These are phyloP conservation scores for Ottelia alismoides DNA, from an alignment of 106 monocot genomes.

Conservation along the genomic window DNA sequence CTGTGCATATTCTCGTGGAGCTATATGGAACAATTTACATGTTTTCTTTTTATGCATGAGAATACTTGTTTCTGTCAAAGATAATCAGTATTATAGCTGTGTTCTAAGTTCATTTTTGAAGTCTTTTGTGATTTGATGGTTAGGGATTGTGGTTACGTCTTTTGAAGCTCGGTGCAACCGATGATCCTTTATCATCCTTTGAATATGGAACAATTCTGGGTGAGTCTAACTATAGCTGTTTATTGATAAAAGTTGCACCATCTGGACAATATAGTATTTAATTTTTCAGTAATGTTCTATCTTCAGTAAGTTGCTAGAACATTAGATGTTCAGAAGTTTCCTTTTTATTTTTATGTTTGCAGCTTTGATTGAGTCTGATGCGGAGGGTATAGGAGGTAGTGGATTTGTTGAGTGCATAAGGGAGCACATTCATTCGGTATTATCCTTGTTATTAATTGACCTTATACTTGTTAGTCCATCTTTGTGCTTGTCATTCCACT, in stretches of 20 bases:
- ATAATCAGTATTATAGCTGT: no score
- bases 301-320: background rate
- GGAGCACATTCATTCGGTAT: slow-evolving; percentile 96
- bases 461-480: background rate
- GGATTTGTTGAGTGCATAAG: slow-evolving; percentile 99
- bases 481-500: background rate
- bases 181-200: slow-evolving; percentile 99
- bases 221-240: no score
- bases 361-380: slow-evolving; percentile 98
- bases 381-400: slow-evolving; percentile 98
- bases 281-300: background rate
- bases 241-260: no score
- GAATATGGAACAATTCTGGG: slow-evolving; percentile 99
- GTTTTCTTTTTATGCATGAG: no score
- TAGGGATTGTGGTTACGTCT: slow-evolving; percentile 96
- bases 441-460: no score
- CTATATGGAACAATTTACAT: no score
- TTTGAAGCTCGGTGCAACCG: slow-evolving; percentile 91
- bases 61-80: no score
- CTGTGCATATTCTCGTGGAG: no score
- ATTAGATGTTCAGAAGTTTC: no score
- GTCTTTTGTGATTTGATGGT: no score
- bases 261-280: background rate
- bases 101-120: no score
- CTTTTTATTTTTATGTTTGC: slow-evolving; percentile 5